These are phyloP conservation scores for Hypsizygus ulmarius DNA, from an alignment of 1,284 basidiomycete species.

Conservation along the genomic window DNA sequence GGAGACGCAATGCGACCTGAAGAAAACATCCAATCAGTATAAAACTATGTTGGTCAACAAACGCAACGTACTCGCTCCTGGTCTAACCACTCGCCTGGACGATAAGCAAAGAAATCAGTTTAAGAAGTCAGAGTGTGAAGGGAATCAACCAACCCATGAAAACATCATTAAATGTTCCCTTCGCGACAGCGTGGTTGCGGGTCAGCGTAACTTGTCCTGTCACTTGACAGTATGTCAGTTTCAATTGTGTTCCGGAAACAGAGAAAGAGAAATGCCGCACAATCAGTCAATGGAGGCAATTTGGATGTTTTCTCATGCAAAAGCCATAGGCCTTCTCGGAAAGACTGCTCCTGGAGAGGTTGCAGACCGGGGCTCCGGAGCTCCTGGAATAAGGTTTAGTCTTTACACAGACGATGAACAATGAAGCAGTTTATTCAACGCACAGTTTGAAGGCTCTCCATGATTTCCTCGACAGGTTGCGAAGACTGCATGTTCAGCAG, in stretches of 20 bases:
- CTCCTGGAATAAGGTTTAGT: conserved; percentile 28
- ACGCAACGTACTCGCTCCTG: conserved; percentile 27
- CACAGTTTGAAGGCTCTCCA: conserved; percentile 42
- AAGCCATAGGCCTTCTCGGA: conserved; percentile 32
- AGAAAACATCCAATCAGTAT: neutral
- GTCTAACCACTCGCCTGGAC: conserved; percentile 38
- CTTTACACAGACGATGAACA: neutral
- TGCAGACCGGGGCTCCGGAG: conserved; percentile 33
- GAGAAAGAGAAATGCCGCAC: neutral
- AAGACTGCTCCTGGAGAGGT: conserved; percentile 29
- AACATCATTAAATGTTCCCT: conserved; percentile 40
- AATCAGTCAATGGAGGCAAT: conserved; percentile 8
- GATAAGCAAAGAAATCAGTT: neutral
- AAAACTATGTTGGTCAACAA: conserved; percentile 1
- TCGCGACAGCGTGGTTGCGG: conserved; percentile 28
- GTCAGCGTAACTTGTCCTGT: conserved; percentile 39
- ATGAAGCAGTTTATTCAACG: conserved; percentile 9
- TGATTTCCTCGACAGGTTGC: conserved; percentile 34
- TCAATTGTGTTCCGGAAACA: neutral
- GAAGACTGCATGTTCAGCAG: conserved; percentile 28
- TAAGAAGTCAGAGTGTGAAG: neutral
- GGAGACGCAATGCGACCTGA: conserved; percentile 34
- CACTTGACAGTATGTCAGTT: conserved; percentile 25
- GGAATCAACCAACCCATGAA: conserved; percentile 29
- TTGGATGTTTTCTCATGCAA: conserved; percentile 9